Evolutionary conservation across 1,284 basidiomycete species (phyloP), one percentile per base, ranked within the genome.

Genomic region (Grifola frondosa): DNA sequence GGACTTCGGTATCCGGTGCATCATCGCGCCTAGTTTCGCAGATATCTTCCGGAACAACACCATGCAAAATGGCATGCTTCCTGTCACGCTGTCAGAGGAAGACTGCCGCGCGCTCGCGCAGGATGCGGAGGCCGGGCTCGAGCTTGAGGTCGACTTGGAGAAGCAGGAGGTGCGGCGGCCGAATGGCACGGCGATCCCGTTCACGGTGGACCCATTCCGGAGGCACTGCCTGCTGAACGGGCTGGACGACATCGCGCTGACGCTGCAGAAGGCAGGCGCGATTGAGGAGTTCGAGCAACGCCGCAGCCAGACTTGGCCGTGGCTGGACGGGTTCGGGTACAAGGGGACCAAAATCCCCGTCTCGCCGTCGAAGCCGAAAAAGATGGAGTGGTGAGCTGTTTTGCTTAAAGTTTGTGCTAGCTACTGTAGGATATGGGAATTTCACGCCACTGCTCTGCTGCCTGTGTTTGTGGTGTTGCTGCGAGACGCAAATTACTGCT

Each of bases 11-110:
- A 96, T 97, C 60, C 80, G 88, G 45, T 91, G 88, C 63, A 74
- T 97, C 56, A 94, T 97, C 62, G 91, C 93, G 1, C 92, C 91
- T 3, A 93, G 88, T 59, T 96, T 96, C 61, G 94, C 91, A 28
- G 95, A 97, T 57, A 97, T 97, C 60, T 96, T 96, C 82, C 77
- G 78, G 53, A 93, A 80, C 65, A 93, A 95, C 67, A 81, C 88
- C 50, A 91, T 95, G 87, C 95, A 97, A 68, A 97, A 97, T 66
- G 94, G 95, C 44, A 95, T 97, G 90, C 77, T 97, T 32, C 91
- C 93, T 13, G 75, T 97, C 40, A 67, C 74, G 7, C 73, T 97
- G 13, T 73, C 92, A n/a, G 77, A 84, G 54, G 84, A 78, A 30
- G 80, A 91, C 49, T 92, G 94, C 63, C 75, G 73, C 40, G 74